A percentile compares a stretch with the other conserved stretches of the same genome.
Evolutionary conservation across 108 stramenopile species (phyloP).

Genomic region (Nitzschia sp.): DNA sequence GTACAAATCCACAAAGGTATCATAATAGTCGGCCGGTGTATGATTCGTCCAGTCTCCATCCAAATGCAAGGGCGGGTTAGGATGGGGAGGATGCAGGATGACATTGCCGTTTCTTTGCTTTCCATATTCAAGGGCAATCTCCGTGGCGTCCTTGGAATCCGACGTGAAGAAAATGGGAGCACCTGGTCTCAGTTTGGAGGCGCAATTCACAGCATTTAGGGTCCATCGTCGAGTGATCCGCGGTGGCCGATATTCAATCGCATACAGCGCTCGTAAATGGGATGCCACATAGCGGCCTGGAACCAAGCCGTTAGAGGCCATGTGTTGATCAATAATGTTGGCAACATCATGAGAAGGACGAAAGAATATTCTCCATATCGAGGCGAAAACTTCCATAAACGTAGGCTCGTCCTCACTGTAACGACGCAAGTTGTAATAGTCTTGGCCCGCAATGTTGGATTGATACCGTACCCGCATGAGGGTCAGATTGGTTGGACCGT

Average conservation of each 20-base stretch:
- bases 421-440: neutral
- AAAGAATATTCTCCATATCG: constrained; percentile 38
- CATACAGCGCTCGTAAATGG: constrained; percentile 52
- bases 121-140: constrained; percentile 20
- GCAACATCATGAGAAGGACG: constrained; percentile 40
- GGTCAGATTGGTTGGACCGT: constrained; percentile 2
- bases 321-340: constrained; percentile 17
- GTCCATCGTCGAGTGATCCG: constrained; percentile 15
- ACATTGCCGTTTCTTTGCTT: neutral
- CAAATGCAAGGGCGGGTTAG: constrained; percentile 42
- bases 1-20: constrained; percentile 54
- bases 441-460: constrained; percentile 15
- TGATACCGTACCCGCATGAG: constrained; percentile 27
- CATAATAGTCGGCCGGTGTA: constrained; percentile 38
- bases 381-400: constrained; percentile 33
- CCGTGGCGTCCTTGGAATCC: constrained; percentile 32
- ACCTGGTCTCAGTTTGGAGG: constrained; percentile 34
- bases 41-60: constrained; percentile 26
- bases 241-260: constrained; percentile 11
- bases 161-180: constrained; percentile 52
- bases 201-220: constrained; percentile 48
- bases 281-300: constrained; percentile 42
- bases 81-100: neutral
- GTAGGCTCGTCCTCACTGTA: neutral
- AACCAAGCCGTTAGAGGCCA: constrained; percentile 26